Evolutionary conservation across 371 early-diverging fungal species (phyloP), one percentile per base, ranked within the genome.

Genomic region (Smittium culicis): DNA sequence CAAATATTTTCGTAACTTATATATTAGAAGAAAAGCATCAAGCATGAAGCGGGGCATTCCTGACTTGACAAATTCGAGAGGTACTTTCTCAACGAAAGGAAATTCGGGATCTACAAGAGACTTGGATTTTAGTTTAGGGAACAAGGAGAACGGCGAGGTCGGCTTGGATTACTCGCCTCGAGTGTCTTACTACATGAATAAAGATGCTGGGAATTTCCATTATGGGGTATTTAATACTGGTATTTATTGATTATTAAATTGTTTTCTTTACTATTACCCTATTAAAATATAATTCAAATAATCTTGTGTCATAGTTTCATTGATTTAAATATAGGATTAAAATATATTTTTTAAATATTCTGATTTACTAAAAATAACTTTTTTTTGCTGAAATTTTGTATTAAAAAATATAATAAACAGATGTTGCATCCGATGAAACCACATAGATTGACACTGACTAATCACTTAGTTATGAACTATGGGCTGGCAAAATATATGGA

Each of bases 341-440:
- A n/a, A n/a, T n/a, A n/a, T n/a, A n/a, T n/a, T n/a, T n/a, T n/a
- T n/a, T n/a, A n/a, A n/a, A n/a, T n/a, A n/a, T n/a, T n/a, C n/a
- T n/a, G n/a, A n/a, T n/a, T n/a, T n/a, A n/a, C n/a, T n/a, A n/a
- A n/a, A 45, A 45, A 11, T 45, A 20, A 45, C 45, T 20, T 45
- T 45, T 45, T 45, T 45, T n/a, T n/a, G n/a, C n/a, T n/a, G n/a
- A n/a, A n/a, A n/a, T n/a, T n/a, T n/a, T n/a, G n/a, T n/a, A n/a
- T n/a, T n/a, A n/a, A n/a, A n/a, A n/a, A n/a, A n/a, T n/a, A n/a
- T n/a, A n/a, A n/a, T 56, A 33, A 61, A 56, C 58, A 66, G 67
- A 83, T 85, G 71, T 79, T 82, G 32, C 97, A 97, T 78, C 98
- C 98, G 0, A 97, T 97, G 98, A 97, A 97, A 71, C 98, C 98